Base-by-base conservation (phyloP, 371 early-diverging fungal species). In the Amoeboradix gromovi region DNA sequence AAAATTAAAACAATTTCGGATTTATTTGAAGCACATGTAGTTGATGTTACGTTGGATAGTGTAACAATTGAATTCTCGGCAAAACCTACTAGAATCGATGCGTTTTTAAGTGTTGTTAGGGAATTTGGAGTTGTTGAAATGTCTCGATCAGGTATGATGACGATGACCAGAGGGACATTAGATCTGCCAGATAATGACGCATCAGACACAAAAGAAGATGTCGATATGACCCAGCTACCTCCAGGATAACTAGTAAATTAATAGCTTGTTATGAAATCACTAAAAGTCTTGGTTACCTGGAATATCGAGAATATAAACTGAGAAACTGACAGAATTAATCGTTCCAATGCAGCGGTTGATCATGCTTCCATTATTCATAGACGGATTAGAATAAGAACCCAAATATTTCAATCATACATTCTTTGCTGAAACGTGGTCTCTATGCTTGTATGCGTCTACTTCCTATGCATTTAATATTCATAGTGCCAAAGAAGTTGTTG, bases 41-140 rank as follows among this genome's bases (percentile, higher is more conserved):
- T 90, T 27, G 94, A 95, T 77, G 90, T 95, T 12, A 83, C 85
- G 1, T 76, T 82, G 65, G 90, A 90, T 68, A 84, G 84, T 31
- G 80, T 87, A 1, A 82, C 89, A 17, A 80, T 92, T 17, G 91
- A 93, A 75, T 73, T 95, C 68, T 84, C 85, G 69, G 91, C 92
- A 48, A 92, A 90, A 74, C 82, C 88, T 30, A 79, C 81, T 66
- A 85, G 92, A 70, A 76, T 95, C 31, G 85, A 90, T 72, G 86
- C 92, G 0, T 92, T 95, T 77, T 79, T 95, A 71, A 87, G 86
- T 74, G 79, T 95, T 12, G 80, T 91, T 71, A 85, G 88, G 71
- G 94, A 93, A 17, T 95, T 87, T 72, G 96, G 96, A 31, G 86
- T 93, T 70, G 78, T 92, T 70, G 94, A 95, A 78, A 91, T 88